Evolutionary conservation across 768 basidiomycete genomes (phyloP).

Genomic region (Dentipellis fragilis): DNA sequence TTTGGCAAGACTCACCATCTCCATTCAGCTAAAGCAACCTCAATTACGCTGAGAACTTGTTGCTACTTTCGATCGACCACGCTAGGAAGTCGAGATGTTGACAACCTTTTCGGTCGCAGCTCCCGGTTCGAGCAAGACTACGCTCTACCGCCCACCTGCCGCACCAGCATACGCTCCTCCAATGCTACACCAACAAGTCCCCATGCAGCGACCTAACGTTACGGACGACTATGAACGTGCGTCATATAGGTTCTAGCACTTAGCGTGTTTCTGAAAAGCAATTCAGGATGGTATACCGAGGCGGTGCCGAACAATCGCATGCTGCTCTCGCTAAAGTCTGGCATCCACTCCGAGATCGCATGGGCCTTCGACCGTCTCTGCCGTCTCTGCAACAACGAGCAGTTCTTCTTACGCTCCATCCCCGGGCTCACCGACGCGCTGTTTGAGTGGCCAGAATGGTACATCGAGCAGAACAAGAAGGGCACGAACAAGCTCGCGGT

Average conservation of each 20-base stretch:
- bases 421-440: conserved; percentile 78
- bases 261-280: conserved; percentile 1
- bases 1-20: background rate
- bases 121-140: conserved; percentile 6
- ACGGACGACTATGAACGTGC: conserved; percentile 73
- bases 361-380: conserved; percentile 88
- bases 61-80: background rate
- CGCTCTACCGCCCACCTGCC: conserved; percentile 11
- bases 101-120: conserved; percentile 15
- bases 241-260: background rate
- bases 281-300: conserved; percentile 80
- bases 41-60: background rate
- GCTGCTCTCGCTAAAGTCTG: conserved; percentile 81
- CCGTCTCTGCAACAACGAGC: conserved; percentile 69
- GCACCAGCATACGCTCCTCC: conserved; percentile 1
- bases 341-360: conserved; percentile 69
- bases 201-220: conserved; percentile 19
- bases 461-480: conserved; percentile 31
- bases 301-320: conserved; percentile 73
- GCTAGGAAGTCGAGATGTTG: conserved; percentile 7
- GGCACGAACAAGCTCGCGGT: conserved; percentile 7
- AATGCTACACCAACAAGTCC: background rate
- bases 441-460: conserved; percentile 86
- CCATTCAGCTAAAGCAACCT: background rate
- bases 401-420: conserved; percentile 59